Base-by-base conservation (phyloP, 1,284 basidiomycete genomes). In the Ustilago hordei region DNA sequence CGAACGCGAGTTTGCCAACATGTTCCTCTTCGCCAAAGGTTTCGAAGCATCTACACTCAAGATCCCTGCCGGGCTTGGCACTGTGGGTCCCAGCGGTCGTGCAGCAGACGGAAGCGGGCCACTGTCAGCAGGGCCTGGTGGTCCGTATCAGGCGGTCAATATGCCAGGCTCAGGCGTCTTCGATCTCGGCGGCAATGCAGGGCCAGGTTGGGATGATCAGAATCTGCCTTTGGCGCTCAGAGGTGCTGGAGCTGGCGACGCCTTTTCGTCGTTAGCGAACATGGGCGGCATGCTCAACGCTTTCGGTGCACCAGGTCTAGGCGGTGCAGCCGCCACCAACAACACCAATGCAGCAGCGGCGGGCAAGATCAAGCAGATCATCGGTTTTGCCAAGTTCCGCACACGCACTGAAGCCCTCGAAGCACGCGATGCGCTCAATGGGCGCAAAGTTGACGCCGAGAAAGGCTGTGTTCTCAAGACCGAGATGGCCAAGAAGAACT, bases 401-500 rank as follows among this genome's bases (percentile, higher is more conserved):
- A 92, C 93, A 23, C 90, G 95, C 19, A 90, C 91, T 38, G 95
- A 96, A 81, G 96, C 96, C 0, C 86, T 98, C 0, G 91, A 91
- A 13, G 96, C 97, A 9, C 90, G 93, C 34, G 96, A 99, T 83
- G 89, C 91, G 7, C 89, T 99, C 8, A 95, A 97, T 85, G 95
- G 96, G 2, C 90, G 93, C 59, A 91, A 94, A 61, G 93, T 99
- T 38, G 96, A 98, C 84, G 91, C 93, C n/a, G 93, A 98, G 85
- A 95, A 95, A 80, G 95, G 95, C 9, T 92, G 93, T 8, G 92
- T 96, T 1, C 87, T 99, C 59, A 99, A 98, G 87, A 96, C 96
- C 17, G 97, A 99, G 88, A 98, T 99, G 94, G 96, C 96, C 43
- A 99, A 99, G 91, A 99, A 99, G 90, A 98, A 99, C 84, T 87